phyloP scores from a whole-genome alignment of 2,329 filamentous ascomycete species.

The Rhinocladiella similis region DNA sequence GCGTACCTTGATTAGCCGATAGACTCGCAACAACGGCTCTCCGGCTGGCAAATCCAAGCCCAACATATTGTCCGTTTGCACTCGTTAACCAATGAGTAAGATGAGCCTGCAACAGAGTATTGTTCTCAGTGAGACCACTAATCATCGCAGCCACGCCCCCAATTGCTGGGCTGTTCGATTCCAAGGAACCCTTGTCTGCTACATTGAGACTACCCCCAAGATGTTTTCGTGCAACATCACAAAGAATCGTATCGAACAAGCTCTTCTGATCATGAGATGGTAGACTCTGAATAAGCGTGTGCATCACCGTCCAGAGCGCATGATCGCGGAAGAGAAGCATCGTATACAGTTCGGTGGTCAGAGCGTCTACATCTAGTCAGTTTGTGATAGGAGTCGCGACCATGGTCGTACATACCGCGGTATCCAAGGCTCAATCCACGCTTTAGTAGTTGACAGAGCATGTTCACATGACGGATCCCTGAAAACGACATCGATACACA shows the following conservation, averaged over 20 bases:
- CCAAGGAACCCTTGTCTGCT: conserved; percentile 7
- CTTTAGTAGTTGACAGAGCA: conserved; percentile 48
- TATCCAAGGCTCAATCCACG: conserved; percentile 72
- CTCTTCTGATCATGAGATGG: conserved; percentile 51
- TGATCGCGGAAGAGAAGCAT: conserved; percentile 37
- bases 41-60: conserved; percentile 64
- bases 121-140: conserved; percentile 48
- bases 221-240: conserved; percentile 43
- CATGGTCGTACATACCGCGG: conserved; percentile 51
- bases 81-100: conserved; percentile 66
- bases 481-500: conserved; percentile 38
- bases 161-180: conserved; percentile 40
- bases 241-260: conserved; percentile 47
- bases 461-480: conserved; percentile 33
- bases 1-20: conserved; percentile 51
- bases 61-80: conserved; percentile 64
- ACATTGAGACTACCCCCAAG: conserved; percentile 31
- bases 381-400: conserved; percentile 14
- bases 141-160: conserved; percentile 62
- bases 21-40: conserved; percentile 65
- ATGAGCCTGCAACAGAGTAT: conserved; percentile 52
- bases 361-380: conserved; percentile 35
- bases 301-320: conserved; percentile 34
- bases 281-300: conserved; percentile 43
- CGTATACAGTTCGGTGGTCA: conserved; percentile 42